Conservation (phyloP, 345 rosid genomes). For the Brassica rapa region DNA sequence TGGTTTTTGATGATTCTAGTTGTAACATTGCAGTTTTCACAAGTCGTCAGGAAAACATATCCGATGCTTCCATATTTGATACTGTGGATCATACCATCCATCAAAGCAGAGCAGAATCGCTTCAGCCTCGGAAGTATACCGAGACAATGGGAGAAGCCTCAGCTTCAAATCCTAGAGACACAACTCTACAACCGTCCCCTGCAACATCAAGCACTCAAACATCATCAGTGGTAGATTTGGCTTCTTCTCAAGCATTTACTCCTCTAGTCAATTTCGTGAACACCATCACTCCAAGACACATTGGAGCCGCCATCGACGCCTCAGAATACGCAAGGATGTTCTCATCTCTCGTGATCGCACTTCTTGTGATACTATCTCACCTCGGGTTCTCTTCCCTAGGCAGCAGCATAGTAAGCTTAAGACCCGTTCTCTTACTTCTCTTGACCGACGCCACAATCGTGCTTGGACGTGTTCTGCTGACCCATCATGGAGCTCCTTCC, state of each 20-base stretch:
- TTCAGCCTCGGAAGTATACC: conserved; percentile 1
- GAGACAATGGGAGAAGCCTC: conserved; percentile 34
- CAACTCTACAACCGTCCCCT: conserved; percentile 28
- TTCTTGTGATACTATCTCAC: conserved; percentile 54
- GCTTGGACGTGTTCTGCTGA: conserved; percentile 47
- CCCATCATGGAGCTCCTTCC: conserved; percentile 31
- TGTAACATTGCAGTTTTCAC: conserved; percentile 48
- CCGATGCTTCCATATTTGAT: conserved; percentile 28
- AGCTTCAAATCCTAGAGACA: conserved; percentile 26
- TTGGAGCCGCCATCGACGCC: conserved; percentile 60
- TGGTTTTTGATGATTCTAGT: conserved; percentile 23
- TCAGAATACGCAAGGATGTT: conserved; percentile 51
- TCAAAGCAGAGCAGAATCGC: conserved; percentile 33
- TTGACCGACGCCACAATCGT: conserved; percentile 60
- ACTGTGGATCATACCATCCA: conserved; percentile 15
- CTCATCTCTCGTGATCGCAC: conserved; percentile 51
- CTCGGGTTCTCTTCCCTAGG: conserved; percentile 60
- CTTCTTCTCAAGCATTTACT: conserved; percentile 32
- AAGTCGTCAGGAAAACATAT: conserved; percentile 25
- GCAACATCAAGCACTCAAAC: conserved; percentile 39
- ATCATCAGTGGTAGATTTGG: conserved; percentile 36
- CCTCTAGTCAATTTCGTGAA: conserved; percentile 22
- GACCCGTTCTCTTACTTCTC: conserved; percentile 70
- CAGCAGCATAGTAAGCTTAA: conserved; percentile 51
- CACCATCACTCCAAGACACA: conserved; percentile 47